Evolutionary conservation across 495 filamentous ascomycete genomes (phyloP).

Genomic region (Choiromyces venosus): DNA sequence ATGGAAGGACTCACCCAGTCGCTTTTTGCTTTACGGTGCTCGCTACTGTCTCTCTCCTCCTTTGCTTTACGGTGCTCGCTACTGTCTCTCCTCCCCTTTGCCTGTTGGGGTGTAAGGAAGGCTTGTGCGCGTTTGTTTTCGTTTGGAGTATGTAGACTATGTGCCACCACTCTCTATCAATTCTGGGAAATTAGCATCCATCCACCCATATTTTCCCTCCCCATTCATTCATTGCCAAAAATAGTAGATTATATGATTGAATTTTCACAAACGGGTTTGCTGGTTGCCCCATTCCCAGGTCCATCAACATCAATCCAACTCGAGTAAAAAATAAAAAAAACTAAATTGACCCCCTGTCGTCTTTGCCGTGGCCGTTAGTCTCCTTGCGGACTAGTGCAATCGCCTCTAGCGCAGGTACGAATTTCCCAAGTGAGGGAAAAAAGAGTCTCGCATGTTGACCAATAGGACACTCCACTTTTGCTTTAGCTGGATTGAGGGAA

Average conservation of each 20-base stretch:
- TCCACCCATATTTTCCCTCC: not conserved
- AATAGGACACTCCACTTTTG: not conserved
- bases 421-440: not conserved
- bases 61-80: too few relatives aligned
- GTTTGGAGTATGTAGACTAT: not conserved
- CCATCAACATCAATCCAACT: not conserved
- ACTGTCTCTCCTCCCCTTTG: not conserved
- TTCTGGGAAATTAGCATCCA: slow-evolving; percentile 1
- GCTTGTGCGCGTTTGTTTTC: not conserved
- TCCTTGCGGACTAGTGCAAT: not conserved
- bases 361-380: too few relatives aligned
- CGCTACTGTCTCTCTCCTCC: not conserved
- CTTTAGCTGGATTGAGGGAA: not conserved
- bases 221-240: not conserved
- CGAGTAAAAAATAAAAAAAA: too few relatives aligned
- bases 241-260: not conserved
- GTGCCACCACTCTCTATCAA: not conserved
- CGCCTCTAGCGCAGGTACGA: not conserved
- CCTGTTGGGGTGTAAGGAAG: not conserved
- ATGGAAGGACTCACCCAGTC: not conserved
- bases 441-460: not conserved
- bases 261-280: not conserved
- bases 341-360: not conserved
- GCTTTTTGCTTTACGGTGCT: too few relatives aligned
- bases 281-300: not conserved